Conservation (phyloP, 352 stramenopile genomes). For the Phytophthora sojae region DNA sequence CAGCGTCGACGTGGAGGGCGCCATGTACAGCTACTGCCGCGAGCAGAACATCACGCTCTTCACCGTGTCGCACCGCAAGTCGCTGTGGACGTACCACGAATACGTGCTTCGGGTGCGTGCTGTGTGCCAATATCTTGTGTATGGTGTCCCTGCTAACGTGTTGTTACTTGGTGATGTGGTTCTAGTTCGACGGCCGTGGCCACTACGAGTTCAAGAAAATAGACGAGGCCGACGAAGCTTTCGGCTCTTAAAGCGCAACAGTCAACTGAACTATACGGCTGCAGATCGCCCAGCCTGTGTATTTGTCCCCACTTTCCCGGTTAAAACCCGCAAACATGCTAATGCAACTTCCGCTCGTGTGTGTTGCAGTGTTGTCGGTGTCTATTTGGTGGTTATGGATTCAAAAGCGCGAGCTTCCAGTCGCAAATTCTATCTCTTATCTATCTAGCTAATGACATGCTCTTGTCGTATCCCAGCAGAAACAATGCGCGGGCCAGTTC, state of each 20-base stretch:
- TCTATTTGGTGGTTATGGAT: conserved; percentile 24
- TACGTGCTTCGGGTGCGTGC: conserved; percentile 79
- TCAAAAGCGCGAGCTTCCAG: conserved; percentile 13
- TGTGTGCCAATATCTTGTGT: conserved; percentile 1
- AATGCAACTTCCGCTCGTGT: conserved; percentile 12
- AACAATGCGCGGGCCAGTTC: conserved; percentile 40
- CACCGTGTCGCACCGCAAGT: conserved; percentile 92
- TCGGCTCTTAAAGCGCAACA: conserved; percentile 62
- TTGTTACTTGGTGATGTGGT: conserved; percentile 1
- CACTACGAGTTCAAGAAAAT: conserved; percentile 91
- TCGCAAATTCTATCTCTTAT: conserved; percentile 17
- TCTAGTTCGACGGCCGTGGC: conserved; percentile 84
- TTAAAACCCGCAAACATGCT: conserved; percentile 20
- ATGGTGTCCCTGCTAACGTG: conserved; percentile 5
- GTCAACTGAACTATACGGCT: conserved; percentile 8
- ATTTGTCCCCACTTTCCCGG: conserved; percentile 21
- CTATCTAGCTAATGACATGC: conserved; percentile 35
- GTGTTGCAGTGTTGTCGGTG: conserved; percentile 5
- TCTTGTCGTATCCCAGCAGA: conserved; percentile 52
- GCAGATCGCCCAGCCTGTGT: conserved; percentile 5
- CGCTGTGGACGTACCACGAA: conserved; percentile 91
- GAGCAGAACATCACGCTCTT: conserved; percentile 93
- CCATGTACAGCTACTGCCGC: conserved; percentile 87
- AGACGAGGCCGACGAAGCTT: conserved; percentile 75
- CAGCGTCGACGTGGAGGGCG: conserved; percentile 87